Evolutionary conservation across 108 stramenopile genomes (phyloP).

Genomic region (Seminavis robusta): DNA sequence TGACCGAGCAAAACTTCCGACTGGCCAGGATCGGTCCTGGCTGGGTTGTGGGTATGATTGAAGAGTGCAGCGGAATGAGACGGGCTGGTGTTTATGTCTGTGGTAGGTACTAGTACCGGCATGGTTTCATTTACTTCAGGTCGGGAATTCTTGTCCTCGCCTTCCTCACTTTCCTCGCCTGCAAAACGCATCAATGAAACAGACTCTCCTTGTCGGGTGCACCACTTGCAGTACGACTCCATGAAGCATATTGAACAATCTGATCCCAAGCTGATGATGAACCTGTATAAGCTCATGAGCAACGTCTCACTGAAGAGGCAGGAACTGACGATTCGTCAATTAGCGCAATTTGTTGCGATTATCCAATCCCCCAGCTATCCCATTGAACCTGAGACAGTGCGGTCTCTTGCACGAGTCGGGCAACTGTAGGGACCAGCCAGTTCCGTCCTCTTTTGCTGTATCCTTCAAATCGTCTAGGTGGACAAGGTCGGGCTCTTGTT

Average conservation of each 20-base stretch:
- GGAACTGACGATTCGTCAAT: constrained; percentile 67
- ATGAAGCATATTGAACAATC: constrained; percentile 44
- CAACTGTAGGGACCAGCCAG: too few species aligned
- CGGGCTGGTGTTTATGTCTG: constrained; percentile 21
- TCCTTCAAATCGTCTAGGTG: too few species aligned
- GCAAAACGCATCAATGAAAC: too few species aligned
- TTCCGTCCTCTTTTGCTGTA: too few species aligned
- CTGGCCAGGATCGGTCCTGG: constrained; percentile 71
- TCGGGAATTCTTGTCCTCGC: too few species aligned
- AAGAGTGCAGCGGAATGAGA: constrained; percentile 23
- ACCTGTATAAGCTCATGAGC: constrained; percentile 59
- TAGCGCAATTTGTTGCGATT: constrained; percentile 40
- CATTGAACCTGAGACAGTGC: too few species aligned
- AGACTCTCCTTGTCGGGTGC: constrained; percentile 52
- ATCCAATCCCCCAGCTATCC: constrained; percentile 37
- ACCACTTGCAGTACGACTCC: constrained; percentile 46
- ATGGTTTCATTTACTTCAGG: too few species aligned
- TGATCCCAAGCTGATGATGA: constrained; percentile 45
- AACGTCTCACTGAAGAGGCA: constrained; percentile 56
- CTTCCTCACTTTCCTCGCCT: too few species aligned
- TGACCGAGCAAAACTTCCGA: constrained; percentile 48
- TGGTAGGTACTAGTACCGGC: too few species aligned
- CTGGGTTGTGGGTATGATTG: constrained; percentile 47
- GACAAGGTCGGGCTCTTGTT: too few species aligned
- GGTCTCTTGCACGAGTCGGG: too few species aligned